Evolutionary conservation across 2,329 filamentous ascomycete species (phyloP).

Genomic region (Neospermospora avenae): DNA sequence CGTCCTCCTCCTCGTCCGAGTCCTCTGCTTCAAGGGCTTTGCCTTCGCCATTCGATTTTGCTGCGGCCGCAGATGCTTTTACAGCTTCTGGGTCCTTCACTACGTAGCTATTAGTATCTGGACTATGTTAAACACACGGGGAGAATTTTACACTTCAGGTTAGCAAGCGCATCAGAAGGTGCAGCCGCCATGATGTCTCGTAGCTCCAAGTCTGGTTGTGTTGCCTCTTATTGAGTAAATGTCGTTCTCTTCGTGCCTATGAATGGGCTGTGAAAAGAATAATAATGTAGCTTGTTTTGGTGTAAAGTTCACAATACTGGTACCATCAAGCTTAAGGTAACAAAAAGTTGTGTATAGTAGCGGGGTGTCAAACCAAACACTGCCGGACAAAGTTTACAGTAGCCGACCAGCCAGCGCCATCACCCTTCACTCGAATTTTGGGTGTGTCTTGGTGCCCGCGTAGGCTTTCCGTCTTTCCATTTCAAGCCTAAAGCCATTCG

Average conservation of each 20-base stretch:
- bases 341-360: neutral
- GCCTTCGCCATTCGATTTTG: slow-evolving; percentile 27
- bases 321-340: neutral
- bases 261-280: neutral
- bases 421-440: too few species aligned
- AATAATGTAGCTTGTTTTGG: neutral
- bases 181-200: slow-evolving; percentile 31
- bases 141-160: slow-evolving; percentile 92
- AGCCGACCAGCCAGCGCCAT: too few species aligned
- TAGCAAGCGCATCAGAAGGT: slow-evolving; percentile 79
- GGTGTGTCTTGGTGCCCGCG: neutral
- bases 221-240: neutral
- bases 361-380: neutral
- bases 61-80: slow-evolving; percentile 28
- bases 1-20: slow-evolving; percentile 52
- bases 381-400: neutral
- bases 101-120: slow-evolving; percentile 14
- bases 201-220: slow-evolving; percentile 7
- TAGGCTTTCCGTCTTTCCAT: neutral
- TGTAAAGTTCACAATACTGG: too few species aligned
- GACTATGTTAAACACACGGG: slow-evolving; percentile 17
- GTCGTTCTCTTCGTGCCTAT: neutral
- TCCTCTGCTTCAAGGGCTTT: slow-evolving; percentile 39
- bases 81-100: slow-evolving; percentile 34
- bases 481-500: slow-evolving; percentile 1